A percentile compares a stretch with the other conserved stretches of the same genome.
These are phyloP conservation scores for Corylus americana DNA, from an alignment of 306 rosid genomes.

Conservation along the genomic window DNA sequence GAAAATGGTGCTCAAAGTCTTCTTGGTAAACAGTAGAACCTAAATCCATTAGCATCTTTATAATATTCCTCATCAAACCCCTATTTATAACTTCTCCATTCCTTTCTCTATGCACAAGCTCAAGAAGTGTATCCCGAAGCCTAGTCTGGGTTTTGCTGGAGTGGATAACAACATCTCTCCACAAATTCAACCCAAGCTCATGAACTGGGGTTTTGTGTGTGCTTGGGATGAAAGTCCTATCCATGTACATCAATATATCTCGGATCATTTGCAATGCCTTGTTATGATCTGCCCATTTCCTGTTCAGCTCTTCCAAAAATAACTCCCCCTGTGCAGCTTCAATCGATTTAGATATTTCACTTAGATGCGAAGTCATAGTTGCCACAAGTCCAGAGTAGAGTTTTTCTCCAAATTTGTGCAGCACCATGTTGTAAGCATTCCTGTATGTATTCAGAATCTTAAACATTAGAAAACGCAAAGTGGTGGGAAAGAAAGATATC, in stretches of 20 bases:
- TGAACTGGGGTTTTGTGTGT: constrained; percentile 55
- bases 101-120: constrained; percentile 51
- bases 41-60: constrained; percentile 56
- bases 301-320: constrained; percentile 56
- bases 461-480: constrained; percentile 20
- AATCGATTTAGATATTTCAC: constrained; percentile 41
- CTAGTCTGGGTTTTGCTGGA: constrained; percentile 48
- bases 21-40: constrained; percentile 47
- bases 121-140: constrained; percentile 56
- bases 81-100: constrained; percentile 54
- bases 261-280: constrained; percentile 64
- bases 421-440: constrained; percentile 65
- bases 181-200: constrained; percentile 58
- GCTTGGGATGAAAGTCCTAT: constrained; percentile 57
- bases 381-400: constrained; percentile 54
- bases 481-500: not conserved
- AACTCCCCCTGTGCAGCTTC: constrained; percentile 59
- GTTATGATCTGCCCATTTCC: constrained; percentile 62
- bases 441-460: constrained; percentile 30
- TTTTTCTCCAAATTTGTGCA: constrained; percentile 57
- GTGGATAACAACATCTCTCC: constrained; percentile 60
- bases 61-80: constrained; percentile 56
- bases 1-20: constrained; percentile 54
- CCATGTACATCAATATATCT: constrained; percentile 65
- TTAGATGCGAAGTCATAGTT: constrained; percentile 51